A percentile compares a stretch with the other conserved stretches of the same genome.
phyloP scores from a whole-genome alignment of 2,329 filamentous ascomycete species.

The Hypoxylon rubiginosum region DNA sequence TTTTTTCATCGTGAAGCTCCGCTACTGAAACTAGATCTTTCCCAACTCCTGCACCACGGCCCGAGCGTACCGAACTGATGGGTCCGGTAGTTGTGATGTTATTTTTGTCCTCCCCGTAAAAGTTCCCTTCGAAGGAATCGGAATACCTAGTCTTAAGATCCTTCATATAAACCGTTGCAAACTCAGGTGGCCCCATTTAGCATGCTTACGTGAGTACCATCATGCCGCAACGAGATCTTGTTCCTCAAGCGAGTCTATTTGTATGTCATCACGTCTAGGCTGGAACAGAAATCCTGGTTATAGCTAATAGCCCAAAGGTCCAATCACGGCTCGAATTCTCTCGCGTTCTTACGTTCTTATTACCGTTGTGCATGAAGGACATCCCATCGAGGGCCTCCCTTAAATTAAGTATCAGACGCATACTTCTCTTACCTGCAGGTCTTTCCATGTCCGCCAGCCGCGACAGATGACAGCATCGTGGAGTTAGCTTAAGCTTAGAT shows the following conservation, averaged over 20 bases:
- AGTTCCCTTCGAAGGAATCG: neutral
- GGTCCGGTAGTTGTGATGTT: slow-evolving; percentile 14
- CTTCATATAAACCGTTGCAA: neutral
- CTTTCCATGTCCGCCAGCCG: neutral
- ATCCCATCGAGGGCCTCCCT: neutral
- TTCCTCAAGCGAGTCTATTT: neutral
- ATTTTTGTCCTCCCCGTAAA: slow-evolving; percentile 26
- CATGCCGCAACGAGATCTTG: neutral
- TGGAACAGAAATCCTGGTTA: slow-evolving; percentile 10
- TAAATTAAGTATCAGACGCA: slow-evolving; percentile 1
- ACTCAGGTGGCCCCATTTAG: slow-evolving; percentile 8
- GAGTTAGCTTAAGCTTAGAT: slow-evolving; percentile 4
- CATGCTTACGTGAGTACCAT: slow-evolving; percentile 28
- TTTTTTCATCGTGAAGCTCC: slow-evolving; percentile 3
- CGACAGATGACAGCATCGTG: neutral
- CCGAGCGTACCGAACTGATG: slow-evolving; percentile 2
- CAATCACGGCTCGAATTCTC: slow-evolving; percentile 6
- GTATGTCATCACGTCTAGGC: slow-evolving; percentile 5
- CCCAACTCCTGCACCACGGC: neutral
- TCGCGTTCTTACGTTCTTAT: neutral
- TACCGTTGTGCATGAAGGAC: neutral
- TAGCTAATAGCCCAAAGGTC: slow-evolving; percentile 15
- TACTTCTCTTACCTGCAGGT: slow-evolving; percentile 3
- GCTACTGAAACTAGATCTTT: slow-evolving; percentile 12
- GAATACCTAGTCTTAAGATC: neutral